A percentile compares a stretch with the other conserved stretches of the same genome.
Conservation (phyloP, 2,329 filamentous ascomycete genomes). For the Fusarium circinatum region DNA sequence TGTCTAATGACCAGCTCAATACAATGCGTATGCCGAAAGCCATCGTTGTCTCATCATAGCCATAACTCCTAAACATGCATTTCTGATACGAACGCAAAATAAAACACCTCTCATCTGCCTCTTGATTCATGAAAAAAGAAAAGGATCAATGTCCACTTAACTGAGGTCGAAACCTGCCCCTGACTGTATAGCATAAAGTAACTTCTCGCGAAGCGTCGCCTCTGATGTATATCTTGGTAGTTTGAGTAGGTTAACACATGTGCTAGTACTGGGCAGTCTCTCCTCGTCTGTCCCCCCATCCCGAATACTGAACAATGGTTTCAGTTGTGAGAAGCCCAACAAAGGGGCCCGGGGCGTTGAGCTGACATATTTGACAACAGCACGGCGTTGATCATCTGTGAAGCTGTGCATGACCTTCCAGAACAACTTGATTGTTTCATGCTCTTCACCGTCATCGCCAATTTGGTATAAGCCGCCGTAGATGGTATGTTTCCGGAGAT, state of each 20-base stretch:
- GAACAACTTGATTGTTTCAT: constrained; percentile 86
- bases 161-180: constrained; percentile 92
- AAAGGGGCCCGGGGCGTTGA: constrained; percentile 91
- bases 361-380: constrained; percentile 95
- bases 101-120: background rate
- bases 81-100: constrained; percentile 35
- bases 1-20: background rate
- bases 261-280: constrained; percentile 91
- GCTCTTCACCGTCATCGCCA: constrained; percentile 88
- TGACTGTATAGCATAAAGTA: constrained; percentile 89
- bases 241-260: constrained; percentile 95
- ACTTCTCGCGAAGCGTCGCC: constrained; percentile 75
- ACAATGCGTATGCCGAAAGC: background rate
- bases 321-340: constrained; percentile 86
- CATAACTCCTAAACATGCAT: constrained; percentile 11
- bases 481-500: constrained; percentile 82
- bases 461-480: constrained; percentile 91
- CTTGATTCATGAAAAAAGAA: background rate
- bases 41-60: background rate
- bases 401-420: constrained; percentile 88
- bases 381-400: constrained; percentile 79
- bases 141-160: constrained; percentile 44
- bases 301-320: constrained; percentile 87
- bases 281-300: constrained; percentile 73
- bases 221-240: constrained; percentile 81